Evolutionary conservation across 345 rosid species (phyloP), one percentile per base, ranked within the genome.

Genomic region (Cardamine chenopodiifolia): DNA sequence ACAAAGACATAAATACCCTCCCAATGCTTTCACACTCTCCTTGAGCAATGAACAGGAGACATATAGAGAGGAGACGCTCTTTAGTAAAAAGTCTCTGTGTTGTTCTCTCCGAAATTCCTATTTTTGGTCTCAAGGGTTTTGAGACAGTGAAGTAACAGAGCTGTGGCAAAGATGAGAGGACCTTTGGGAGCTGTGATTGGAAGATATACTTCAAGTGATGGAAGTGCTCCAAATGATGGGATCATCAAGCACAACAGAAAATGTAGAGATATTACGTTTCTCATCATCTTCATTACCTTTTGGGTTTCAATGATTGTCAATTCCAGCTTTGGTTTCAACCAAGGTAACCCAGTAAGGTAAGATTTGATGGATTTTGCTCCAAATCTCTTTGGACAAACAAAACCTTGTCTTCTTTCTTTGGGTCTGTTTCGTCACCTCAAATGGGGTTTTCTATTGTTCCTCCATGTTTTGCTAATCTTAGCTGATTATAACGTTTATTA

Each of bases 221-320:
- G 93, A 59, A 86, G 70, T 78, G 75, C 82, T 25, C 84, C 82
- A 70, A 66, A 87, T 69, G 97, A 85, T 80, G 99, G 99, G 77
- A 89, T 95, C 83, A 87, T 92, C 53, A 89, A 81, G 57, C 99
- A 86, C 83, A 90, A 90, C 79, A 86, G 99, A 85, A 92, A 92
- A 78, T 95, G 97, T 68, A 83, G 96, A 82, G 99, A 95, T 82
- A 77, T 90, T 73, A 86, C 84, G 7, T 89, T 92, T 82, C 97
- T 92, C 32, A 77, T 92, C 59, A 66, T 95, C 69, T 95, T 92
- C 71, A 84, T 90, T 31, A 89, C 96, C 22, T 95, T 92, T 81
- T 95, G 99, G 99, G 82, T 95, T 76, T 91, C 97, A 18, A 90
- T 95, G 99, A 86, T 92, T 84, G 99, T 92, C 20, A 92, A 95